Evolutionary conservation across 2,329 filamentous ascomycete species (phyloP), one percentile per base, ranked within the genome.

Genomic region (Parasarocladium wereldwijsianum): DNA sequence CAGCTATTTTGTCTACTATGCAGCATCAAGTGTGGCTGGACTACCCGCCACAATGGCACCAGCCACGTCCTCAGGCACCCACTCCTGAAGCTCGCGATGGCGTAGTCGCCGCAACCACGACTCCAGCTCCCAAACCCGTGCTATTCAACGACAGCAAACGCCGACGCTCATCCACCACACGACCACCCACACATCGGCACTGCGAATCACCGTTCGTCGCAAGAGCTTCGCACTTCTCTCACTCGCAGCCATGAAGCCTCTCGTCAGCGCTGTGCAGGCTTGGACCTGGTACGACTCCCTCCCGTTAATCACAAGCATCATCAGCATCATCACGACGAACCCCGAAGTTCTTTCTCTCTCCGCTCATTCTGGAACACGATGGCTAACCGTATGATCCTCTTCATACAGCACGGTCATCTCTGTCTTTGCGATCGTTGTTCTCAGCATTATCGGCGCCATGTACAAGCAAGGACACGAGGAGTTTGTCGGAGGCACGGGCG

Each of bases 191-290:
- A n/a, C n/a, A n/a, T n/a, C n/a, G n/a, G n/a, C n/a, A n/a, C n/a
- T n/a, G n/a, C n/a, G n/a, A n/a, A n/a, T n/a, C 9, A 25, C 24
- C 9, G 24, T 13, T 7, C 12, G 24, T 25, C 24, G 14, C 8
- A 25, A 19, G n/a, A 23, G 13, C n/a, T 17, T 22, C 11, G 26
- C 29, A 22, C 20, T 8, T 22, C 20, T 22, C 20, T 22, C n/a
- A n/a, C n/a, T 13, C 26, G 34, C 33, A 62, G 71, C 47, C 50
- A 94, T 94, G 86, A 94, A 94, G 76, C 86, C 87, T 43, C 65
- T 96, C 51, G 82, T 96, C 44, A 80, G 83, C 50, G 77, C 84
- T 42, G 70, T 86, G 62, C 86, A 93, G 62, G 87, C 86, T 49
- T 94, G 86, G 85, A 83, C 76, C 63, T 93, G 86, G 86, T 94